Evolutionary conservation across 169 alveolate species (phyloP), one percentile per base, ranked within the genome.

Genomic region (Cryptosporidium felis): DNA sequence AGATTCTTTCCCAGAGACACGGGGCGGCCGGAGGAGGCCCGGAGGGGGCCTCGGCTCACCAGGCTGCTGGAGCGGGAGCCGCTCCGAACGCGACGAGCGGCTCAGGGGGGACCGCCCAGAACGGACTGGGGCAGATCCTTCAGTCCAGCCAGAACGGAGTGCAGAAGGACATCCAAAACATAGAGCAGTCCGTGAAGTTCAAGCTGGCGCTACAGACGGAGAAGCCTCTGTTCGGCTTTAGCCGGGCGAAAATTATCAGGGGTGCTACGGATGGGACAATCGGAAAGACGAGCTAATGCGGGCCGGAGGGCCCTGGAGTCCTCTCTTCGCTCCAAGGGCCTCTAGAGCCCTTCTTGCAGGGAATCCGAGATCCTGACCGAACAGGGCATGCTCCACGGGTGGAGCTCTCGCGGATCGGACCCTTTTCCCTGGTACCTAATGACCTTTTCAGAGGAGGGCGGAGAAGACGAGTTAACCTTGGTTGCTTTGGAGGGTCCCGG

Each of bases 381-480:
- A 34, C 85, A 74, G 10, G 85, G 66, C 85, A 74, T 49, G 23
- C 41, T 53, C 85, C 85, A 74, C 28, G 85, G 85, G 14, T 47
- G 53, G 38, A 23, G 21, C n/a, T 53, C 67, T 9, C 36, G 14
- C 5, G 32, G 21, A 23, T 5, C 34, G 18, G 49, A 44, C 42
- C 8, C 14, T 12, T 49, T 42, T 36, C 85, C 85, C 1, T 49
- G 34, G 32, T 53, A 74, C 21, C 44, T 74, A 23, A 74, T 58
- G 5, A 53, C 40, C 85, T 74, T 41, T 45, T 32, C 18, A 45
- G 30, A n/a, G 23, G 18, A n/a, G 4, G 32, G n/a, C n/a, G n/a
- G n/a, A n/a, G n/a, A n/a, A n/a, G n/a, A n/a, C n/a, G n/a, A n/a
- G n/a, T n/a, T n/a, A n/a, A n/a, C n/a, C n/a, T n/a, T n/a, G n/a